These are phyloP conservation scores for Suillus sp. DNA, from an alignment of 768 basidiomycete genomes.

Conservation along the genomic window DNA sequence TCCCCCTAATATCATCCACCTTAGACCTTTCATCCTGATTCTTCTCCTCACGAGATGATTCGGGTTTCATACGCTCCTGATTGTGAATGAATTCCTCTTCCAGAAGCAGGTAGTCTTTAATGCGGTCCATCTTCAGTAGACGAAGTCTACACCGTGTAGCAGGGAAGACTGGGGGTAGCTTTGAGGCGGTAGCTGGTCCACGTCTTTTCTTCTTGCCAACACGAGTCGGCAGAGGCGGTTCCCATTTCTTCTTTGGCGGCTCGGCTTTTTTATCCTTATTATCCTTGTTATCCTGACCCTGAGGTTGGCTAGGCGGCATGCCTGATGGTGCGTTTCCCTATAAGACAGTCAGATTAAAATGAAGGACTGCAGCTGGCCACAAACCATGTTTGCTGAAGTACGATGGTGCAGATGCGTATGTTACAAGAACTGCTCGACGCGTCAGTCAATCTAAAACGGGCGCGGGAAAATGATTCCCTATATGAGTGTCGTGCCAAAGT, in stretches of 20 bases:
- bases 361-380: conserved; percentile 5
- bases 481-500: not conserved
- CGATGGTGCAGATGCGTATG: not conserved
- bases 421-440: conserved; percentile 41
- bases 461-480: not conserved
- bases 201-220: conserved; percentile 95
- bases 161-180: conserved; percentile 90
- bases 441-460: conserved; percentile 42
- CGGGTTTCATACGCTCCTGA: conserved; percentile 88
- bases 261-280: conserved; percentile 51
- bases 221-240: conserved; percentile 94
- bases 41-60: conserved; percentile 88
- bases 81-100: conserved; percentile 96
- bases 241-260: conserved; percentile 90
- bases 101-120: conserved; percentile 95
- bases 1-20: conserved; percentile 93
- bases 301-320: conserved; percentile 45
- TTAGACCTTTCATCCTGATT: conserved; percentile 92
- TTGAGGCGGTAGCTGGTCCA: conserved; percentile 89
- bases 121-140: conserved; percentile 94
- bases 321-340: conserved; percentile 82
- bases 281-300: conserved; percentile 46
- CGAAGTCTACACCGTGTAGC: conserved; percentile 95
- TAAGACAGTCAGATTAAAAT: conserved; percentile 14
- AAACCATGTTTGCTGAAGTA: conserved; percentile 26